These are phyloP conservation scores for Phytomonas sp. DNA, from an alignment of 208 protist genomes.

Conservation along the genomic window DNA sequence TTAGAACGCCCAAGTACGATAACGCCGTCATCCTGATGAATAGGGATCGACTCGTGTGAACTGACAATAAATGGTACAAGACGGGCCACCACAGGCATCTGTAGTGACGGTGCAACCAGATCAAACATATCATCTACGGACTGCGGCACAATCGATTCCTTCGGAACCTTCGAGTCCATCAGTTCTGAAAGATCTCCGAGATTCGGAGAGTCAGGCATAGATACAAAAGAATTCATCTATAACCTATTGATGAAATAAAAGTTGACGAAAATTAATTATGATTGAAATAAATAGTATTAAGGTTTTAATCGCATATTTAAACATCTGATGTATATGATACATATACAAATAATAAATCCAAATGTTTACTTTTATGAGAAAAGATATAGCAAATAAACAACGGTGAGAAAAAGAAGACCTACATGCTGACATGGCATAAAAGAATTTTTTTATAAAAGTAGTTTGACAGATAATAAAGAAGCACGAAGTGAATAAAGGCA, in stretches of 20 bases:
- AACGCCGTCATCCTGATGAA: conserved; percentile 33
- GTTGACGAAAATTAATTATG: not conserved
- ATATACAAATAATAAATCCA: not conserved
- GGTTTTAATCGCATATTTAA: not conserved
- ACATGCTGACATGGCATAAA: not conserved
- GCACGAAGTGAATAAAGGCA: too few relatives aligned
- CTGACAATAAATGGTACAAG: conserved; percentile 33
- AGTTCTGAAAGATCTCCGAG: not conserved
- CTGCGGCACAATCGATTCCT: not conserved
- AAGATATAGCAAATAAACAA: not conserved
- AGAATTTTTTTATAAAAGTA: not conserved
- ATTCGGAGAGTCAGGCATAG: not conserved
- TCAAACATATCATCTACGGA: conserved; percentile 68
- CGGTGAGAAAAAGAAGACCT: not conserved
- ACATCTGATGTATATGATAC: not conserved
- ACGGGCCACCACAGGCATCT: conserved; percentile 58
- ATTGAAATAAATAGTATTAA: not conserved
- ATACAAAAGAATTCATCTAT: not conserved
- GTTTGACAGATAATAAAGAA: not conserved
- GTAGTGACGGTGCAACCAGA: conserved; percentile 50
- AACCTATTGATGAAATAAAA: not conserved
- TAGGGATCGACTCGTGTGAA: conserved; percentile 19
- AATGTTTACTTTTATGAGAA: not conserved
- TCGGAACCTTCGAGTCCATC: conserved; percentile 2
- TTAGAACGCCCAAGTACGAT: conserved; percentile 61